Base-by-base conservation (phyloP, 1,139 yeast species). In the Blastobotrys serpentis region DNA sequence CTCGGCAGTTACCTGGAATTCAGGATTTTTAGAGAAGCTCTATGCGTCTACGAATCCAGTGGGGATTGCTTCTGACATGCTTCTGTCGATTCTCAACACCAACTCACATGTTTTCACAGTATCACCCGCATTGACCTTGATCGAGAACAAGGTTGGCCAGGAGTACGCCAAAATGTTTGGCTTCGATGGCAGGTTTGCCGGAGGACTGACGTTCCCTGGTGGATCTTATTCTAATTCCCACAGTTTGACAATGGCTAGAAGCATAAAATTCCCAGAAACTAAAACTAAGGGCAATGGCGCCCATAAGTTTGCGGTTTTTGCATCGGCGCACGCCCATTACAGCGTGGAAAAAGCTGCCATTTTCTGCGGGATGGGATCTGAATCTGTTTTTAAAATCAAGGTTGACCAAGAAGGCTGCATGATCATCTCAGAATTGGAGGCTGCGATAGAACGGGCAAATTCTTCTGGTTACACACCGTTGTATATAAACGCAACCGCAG, bases 181-280 rank as follows among this genome's bases (percentile, higher is more conserved):
- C 0, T 85, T 75, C 58, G 62, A 65, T 14, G 75, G 74, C 4
- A 67, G 69, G 4, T 71, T 73, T 29, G 78, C 90, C 43, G 96
- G 95, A 19, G 96, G 96, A 0, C 71, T 87, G 57, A 87, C 96
- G 0, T 85, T 86, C 65, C 79, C 90, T 26, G 96, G 96, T 11
- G 96, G 96, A 0, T 83, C 92, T 3, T 86, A 90, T 81, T 85
- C 95, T 14, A 87, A 87, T 65, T 77, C 85, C 47, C 86, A 95
- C 2, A 80, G 88, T 49, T 65, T 87, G 68, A 92, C 86, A 56
- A 81, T 84, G 64, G 96, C 95, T 0, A 71, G 95, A 56, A 73
- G 86, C 39, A 70, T 76, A 39, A 66, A 77, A 53, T 84, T 62
- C 59, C 95, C 95, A 0, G 85, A 83, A 13, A 84, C 95, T 0